Base-by-base conservation (phyloP, 306 rosid genomes). In the Casuarina cunninghamiana region DNA sequence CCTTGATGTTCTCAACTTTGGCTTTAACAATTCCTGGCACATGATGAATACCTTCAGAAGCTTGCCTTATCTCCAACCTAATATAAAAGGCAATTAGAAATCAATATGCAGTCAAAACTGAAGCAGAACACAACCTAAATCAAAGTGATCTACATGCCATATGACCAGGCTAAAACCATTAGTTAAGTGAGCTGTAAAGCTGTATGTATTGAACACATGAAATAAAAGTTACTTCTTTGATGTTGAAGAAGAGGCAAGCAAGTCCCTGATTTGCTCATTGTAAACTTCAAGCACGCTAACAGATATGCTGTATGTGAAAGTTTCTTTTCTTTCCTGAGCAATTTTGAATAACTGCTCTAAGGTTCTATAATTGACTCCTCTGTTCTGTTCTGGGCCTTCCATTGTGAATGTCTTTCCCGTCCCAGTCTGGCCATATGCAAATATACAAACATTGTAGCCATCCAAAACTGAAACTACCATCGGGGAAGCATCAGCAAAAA, bases 241-340 rank as follows among this genome's bases (percentile, higher is more conserved):
- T 73, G 89, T 21, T 69, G 89, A 84, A 38, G 93, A 87, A 13
- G 87, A 76, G 53, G 89, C 91, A 79, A 93, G 81, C 77, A 93
- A 77, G 84, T 93, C 97, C 87, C 97, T 89, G 39, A 93, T 93
- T 77, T 93, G 96, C 86, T 93, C 97, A 77, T 93, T 93, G 79
- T 93, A 93, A 44, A 93, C 97, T 90, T 93, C 97, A 66, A 90
- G 94, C 67, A 93, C 97, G 72, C 94, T 90, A 76, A 93, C 96
- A 61, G 91, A 85, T 79, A 93, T 88, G 75, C 84, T 83, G 41
- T 93, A 93, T 6, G 78, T 43, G 82, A 86, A 85, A 51, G 88
- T 79, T 77, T 84, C 91, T 75, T 87, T 88, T 82, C 96, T 88
- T 84, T 93, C 93, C 66, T 77, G 80, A 71, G 93, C 80, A 76